phyloP scores from a whole-genome alignment of 257 asterid species.

The Mitragyna speciosa region DNA sequence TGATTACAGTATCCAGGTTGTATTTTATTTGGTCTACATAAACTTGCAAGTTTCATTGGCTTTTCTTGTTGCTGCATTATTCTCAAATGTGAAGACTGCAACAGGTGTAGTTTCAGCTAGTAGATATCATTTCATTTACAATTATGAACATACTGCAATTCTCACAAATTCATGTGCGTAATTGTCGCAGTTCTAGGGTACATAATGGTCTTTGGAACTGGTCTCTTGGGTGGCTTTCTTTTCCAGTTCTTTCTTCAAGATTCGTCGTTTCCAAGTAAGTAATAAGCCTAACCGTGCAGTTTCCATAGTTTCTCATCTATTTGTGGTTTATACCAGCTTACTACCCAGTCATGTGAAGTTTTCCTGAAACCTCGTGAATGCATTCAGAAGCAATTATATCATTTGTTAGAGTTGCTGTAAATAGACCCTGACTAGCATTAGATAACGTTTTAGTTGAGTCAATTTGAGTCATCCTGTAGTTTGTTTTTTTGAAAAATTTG shows the following conservation, averaged over 20 bases:
- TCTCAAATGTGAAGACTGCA: constrained; percentile 75
- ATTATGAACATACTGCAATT: background rate
- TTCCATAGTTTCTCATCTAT: constrained; percentile 9
- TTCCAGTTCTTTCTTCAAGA: constrained; percentile 87
- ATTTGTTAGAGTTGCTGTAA: background rate
- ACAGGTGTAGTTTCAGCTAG: constrained; percentile 57
- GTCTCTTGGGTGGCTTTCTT: constrained; percentile 88
- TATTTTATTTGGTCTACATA: constrained; percentile 85
- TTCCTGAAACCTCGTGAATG: background rate
- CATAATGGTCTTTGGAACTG: constrained; percentile 78
- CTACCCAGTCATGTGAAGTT: background rate
- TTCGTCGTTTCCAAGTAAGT: constrained; percentile 90
- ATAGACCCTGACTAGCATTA: background rate
- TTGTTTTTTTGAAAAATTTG: background rate
- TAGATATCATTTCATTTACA: constrained; percentile 1
- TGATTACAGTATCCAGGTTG: constrained; percentile 86
- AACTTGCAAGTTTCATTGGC: constrained; percentile 91
- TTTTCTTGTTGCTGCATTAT: constrained; percentile 78
- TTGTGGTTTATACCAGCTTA: background rate
- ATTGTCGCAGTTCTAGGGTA: constrained; percentile 80
- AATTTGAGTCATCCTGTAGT: background rate
- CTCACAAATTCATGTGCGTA: constrained; percentile 13
- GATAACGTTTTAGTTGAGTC: background rate
- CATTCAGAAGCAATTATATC: background rate
- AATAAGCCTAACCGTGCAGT: background rate